Evolutionary conservation across 164 flowering plant species (phyloP).

Genomic region (Macadamia integrifolia): DNA sequence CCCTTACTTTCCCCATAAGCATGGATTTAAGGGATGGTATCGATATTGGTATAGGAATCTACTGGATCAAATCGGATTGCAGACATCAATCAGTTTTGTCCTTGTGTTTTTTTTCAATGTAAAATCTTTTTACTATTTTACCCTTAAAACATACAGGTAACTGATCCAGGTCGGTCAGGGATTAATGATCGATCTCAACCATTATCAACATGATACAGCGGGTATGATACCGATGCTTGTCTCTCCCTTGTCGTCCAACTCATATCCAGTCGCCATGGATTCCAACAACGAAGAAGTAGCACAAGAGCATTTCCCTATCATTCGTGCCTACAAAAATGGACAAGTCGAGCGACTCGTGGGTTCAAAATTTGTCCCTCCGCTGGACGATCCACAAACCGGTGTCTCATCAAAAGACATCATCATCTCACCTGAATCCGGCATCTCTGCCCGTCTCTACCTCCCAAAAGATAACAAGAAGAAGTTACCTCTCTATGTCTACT

Average conservation of each 20-base stretch:
- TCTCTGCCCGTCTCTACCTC: conserved; percentile 19
- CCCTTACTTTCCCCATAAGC: background rate
- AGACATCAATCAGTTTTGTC: too few species aligned
- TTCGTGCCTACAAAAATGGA: conserved; percentile 24
- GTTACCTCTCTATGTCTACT: conserved; percentile 35
- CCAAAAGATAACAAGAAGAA: conserved; percentile 14
- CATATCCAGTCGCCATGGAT: background rate
- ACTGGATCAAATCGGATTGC: too few species aligned
- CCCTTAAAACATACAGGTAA: too few species aligned
- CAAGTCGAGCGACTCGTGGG: conserved; percentile 13
- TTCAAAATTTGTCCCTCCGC: conserved; percentile 10
- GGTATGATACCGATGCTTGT: too few species aligned
- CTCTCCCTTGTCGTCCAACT: background rate
- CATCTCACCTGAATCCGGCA: conserved; percentile 4
- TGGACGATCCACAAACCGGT: conserved; percentile 18
- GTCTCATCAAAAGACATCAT: conserved; percentile 25
- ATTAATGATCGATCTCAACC: too few species aligned
- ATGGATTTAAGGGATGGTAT: too few species aligned
- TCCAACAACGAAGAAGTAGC: background rate
- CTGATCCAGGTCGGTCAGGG: too few species aligned
- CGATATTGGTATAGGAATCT: too few species aligned
- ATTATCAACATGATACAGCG: too few species aligned
- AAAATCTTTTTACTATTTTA: too few species aligned
- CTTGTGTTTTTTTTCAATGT: too few species aligned
- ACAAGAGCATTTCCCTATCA: conserved; percentile 12